A percentile compares a stretch with the other conserved stretches of the same genome.
These are phyloP conservation scores for Leccinum disarticulatum DNA, from an alignment of 768 basidiomycete genomes.

Conservation along the genomic window DNA sequence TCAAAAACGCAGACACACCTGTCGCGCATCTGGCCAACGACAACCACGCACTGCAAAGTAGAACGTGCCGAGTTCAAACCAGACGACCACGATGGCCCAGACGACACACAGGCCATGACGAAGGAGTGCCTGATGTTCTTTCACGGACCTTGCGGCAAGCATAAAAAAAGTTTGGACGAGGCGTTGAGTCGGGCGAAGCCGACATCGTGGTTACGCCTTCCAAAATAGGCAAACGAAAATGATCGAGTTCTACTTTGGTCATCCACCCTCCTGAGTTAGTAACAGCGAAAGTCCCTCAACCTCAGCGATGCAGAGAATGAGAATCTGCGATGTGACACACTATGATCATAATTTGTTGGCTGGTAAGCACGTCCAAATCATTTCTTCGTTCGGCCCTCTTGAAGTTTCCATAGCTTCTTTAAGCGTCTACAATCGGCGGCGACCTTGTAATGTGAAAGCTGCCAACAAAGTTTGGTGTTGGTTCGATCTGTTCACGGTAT, in stretches of 20 bases:
- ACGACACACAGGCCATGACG: conserved; percentile 45
- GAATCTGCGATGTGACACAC: not conserved
- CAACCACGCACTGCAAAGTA: conserved; percentile 46
- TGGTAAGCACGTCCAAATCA: not conserved
- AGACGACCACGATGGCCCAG: conserved; percentile 66
- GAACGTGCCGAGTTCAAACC: conserved; percentile 70
- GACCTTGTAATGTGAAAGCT: not conserved
- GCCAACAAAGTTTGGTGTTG: not conserved
- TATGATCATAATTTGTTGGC: not conserved
- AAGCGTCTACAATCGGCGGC: too few relatives aligned
- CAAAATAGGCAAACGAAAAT: not conserved
- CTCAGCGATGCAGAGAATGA: not conserved
- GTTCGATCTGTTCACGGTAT: not conserved
- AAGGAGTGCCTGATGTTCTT: conserved; percentile 2
- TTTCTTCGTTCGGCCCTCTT: not conserved
- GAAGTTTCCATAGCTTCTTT: not conserved
- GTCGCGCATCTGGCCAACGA: conserved; percentile 56
- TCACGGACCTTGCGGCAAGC: conserved; percentile 9
- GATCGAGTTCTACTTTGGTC: not conserved
- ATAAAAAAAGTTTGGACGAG: conserved; percentile 1
- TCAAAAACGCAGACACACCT: conserved; percentile 26
- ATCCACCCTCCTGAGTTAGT: too few relatives aligned
- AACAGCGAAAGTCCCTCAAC: not conserved
- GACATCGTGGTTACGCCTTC: not conserved
- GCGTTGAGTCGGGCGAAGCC: not conserved